Percentiles rank a stretch among this genome's conserved stretches.
phyloP scores from a whole-genome alignment of 1,139 yeast genomes.

The Geotrichum phurueaensis region DNA sequence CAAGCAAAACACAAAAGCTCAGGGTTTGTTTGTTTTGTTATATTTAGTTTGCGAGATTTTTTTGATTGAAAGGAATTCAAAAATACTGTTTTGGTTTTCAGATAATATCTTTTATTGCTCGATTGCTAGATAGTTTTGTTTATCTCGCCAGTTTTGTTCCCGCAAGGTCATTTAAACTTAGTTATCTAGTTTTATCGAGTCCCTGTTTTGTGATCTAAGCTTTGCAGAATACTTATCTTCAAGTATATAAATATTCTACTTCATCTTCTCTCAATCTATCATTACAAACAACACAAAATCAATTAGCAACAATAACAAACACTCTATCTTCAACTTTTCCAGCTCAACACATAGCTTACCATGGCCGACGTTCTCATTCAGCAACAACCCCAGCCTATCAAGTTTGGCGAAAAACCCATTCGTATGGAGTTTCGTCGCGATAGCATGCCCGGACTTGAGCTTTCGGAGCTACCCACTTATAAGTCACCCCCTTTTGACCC shows the following conservation, averaged over 20 bases:
- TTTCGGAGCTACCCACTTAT: neutral
- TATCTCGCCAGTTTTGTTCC: neutral
- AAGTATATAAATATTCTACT: neutral
- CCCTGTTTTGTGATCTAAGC: neutral
- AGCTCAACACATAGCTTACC: neutral
- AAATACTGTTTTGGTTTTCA: no score
- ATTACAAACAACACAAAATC: neutral
- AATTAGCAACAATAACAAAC: neutral
- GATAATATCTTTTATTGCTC: neutral
- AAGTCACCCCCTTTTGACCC: constrained; percentile 9
- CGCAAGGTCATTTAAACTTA: no score
- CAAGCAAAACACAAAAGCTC: neutral
- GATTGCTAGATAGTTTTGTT: neutral
- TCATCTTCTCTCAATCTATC: neutral
- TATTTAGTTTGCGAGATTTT: no score
- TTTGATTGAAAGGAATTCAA: no score
- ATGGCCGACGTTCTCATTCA: constrained; percentile 7
- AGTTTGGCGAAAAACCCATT: constrained; percentile 8
- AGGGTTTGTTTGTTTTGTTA: neutral
- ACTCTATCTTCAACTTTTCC: neutral
- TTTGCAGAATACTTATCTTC: neutral
- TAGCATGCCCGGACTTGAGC: constrained; percentile 13
- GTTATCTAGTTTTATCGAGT: neutral
- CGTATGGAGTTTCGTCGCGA: constrained; percentile 10
- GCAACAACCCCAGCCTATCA: neutral